Percentiles rank a stretch among this genome's conserved stretches.
These are phyloP conservation scores for Apiotrichum montevideense DNA, from an alignment of 1,284 basidiomycete species.

Conservation along the genomic window DNA sequence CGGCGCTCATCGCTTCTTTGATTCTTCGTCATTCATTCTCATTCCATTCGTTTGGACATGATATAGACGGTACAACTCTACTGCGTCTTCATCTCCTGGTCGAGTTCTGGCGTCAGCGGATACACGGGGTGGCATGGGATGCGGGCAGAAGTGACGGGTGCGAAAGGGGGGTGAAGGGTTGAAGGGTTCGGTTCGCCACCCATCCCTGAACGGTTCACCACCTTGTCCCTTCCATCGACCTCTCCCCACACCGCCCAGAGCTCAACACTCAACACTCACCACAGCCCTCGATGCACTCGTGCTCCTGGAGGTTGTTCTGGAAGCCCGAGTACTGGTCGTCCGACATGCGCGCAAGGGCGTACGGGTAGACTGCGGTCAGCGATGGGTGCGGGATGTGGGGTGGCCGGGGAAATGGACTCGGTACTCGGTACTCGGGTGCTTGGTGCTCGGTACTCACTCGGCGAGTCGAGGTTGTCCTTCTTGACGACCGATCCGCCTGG, in stretches of 20 bases:
- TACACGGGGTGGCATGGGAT: background rate
- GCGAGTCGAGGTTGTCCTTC: conserved; percentile 32
- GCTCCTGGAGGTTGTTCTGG: conserved; percentile 19
- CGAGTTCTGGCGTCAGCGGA: conserved; percentile 21
- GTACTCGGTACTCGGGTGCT: no score
- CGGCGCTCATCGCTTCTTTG: no score
- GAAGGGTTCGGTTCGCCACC: no score
- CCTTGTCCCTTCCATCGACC: no score
- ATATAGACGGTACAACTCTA: background rate
- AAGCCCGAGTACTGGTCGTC: conserved; percentile 28
- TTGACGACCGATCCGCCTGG: conserved; percentile 30
- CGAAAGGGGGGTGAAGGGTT: no score
- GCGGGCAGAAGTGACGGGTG: background rate
- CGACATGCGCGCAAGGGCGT: conserved; percentile 26
- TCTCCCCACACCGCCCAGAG: no score
- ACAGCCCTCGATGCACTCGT: conserved; percentile 30
- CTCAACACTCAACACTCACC: conserved; percentile 17
- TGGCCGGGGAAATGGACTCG: no score
- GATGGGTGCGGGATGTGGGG: background rate
- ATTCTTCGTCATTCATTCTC: background rate
- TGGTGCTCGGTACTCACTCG: conserved; percentile 24
- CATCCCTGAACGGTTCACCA: no score
- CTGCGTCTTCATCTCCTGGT: conserved; percentile 15
- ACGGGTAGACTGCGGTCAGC: conserved; percentile 33
- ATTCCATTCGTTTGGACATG: background rate